Base-by-base conservation (phyloP, 1,284 basidiomycete genomes). In the Rhodotorula sp. region DNA sequence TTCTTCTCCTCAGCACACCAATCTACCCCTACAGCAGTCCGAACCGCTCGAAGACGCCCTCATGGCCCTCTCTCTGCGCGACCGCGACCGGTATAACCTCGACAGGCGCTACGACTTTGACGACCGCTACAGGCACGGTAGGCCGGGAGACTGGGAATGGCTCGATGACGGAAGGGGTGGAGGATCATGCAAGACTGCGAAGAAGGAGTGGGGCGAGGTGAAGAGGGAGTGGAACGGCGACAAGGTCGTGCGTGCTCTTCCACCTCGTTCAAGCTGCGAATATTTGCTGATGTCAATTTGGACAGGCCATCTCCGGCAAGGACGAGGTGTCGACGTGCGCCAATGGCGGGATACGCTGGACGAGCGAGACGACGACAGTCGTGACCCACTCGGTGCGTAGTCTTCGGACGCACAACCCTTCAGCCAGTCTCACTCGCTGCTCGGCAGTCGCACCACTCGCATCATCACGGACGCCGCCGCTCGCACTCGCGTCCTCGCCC, bases 161-260 rank as follows among this genome's bases (percentile, higher is more conserved):
- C 13, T 31, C 0, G 30, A 48, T 16, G 46, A 44, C 7, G 22
- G 16, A 1, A 8, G 10, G 34, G 26, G n/a, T 11, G 40, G 26
- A 10, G 11, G 31, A 31, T 20, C 20, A 2, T 30, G 37, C n/a
- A 50, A 37, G 34, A 55, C 28, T 18, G n/a, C 20, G 51, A 61
- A 48, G 60, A 53, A 37, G 51, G 60, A 61, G 40, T 61, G 60
- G 60, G 44, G 20, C 40, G 60, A 61, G 37, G 51, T 26, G 2
- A 20, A 31, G 50, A 53, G 37, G 26, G 60, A 61, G 40, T 18
- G 26, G 26, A 61, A 53, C n/a, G 60, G 60, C 26, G 60, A 61
- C 13, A 40, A 34, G 4, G 22, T 61, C 2, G 60, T 61, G 51
- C 48, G 60, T 61, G 8, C 28, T 18, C 2, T 34, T 4, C 34